A percentile compares a stretch with the other conserved stretches of the same genome.
phyloP scores from a whole-genome alignment of 2,329 filamentous ascomycete species.

The Sporothrix luriei region DNA sequence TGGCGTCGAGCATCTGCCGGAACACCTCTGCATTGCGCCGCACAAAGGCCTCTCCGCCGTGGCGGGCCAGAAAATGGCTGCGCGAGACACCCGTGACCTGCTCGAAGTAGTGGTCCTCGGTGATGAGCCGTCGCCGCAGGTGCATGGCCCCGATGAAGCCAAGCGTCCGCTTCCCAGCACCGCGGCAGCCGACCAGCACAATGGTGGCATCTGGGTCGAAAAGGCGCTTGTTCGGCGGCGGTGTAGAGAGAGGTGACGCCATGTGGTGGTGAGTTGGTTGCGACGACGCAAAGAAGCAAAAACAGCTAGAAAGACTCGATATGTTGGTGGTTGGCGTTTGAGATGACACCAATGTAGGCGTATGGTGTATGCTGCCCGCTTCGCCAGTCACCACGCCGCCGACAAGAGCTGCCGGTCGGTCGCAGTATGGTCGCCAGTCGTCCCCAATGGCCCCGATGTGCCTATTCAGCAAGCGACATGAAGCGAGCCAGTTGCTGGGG shows the following conservation, averaged over 20 bases:
- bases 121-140: constrained; percentile 66
- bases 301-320: not conserved
- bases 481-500: not conserved
- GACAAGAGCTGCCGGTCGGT: constrained; percentile 22
- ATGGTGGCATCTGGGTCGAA: constrained; percentile 67
- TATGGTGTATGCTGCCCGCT: not conserved
- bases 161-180: constrained; percentile 71
- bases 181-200: constrained; percentile 69
- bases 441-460: constrained; percentile 8
- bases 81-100: constrained; percentile 64
- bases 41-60: constrained; percentile 64
- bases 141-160: constrained; percentile 72
- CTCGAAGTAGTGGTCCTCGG: constrained; percentile 68
- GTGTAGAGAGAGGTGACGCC: constrained; percentile 27
- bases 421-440: constrained; percentile 1
- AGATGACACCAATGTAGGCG: not conserved
- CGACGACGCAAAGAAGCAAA: not conserved
- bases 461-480: constrained; percentile 23
- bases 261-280: constrained; percentile 9
- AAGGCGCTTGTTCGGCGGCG: constrained; percentile 45
- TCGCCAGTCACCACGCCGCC: constrained; percentile 15
- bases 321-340: not conserved
- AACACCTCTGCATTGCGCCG: constrained; percentile 64
- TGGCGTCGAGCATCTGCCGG: constrained; percentile 60
- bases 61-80: constrained; percentile 61